phyloP scores from a whole-genome alignment of 495 filamentous ascomycete species.

The Jackrogersella minutella region DNA sequence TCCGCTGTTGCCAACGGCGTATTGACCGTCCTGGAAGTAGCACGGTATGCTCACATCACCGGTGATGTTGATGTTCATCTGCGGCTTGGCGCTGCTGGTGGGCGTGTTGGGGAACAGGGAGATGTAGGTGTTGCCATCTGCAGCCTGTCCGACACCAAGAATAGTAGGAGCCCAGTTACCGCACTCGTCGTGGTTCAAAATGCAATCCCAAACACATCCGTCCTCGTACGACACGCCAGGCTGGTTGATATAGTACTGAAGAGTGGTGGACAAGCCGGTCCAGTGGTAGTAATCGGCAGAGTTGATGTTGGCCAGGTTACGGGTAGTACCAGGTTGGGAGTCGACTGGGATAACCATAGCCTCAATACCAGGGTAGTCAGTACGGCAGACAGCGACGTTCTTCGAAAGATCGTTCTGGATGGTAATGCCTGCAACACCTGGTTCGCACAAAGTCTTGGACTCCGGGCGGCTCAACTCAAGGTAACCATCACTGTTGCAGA shows the following conservation, averaged over 20 bases:
- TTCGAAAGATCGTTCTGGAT: constrained; percentile 74
- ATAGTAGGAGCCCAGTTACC: constrained; percentile 95
- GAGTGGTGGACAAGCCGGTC: constrained; percentile 76
- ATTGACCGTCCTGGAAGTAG: constrained; percentile 73
- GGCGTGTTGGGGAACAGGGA: constrained; percentile 76
- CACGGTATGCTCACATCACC: constrained; percentile 72
- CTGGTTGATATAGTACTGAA: constrained; percentile 97
- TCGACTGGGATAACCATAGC: constrained; percentile 80
- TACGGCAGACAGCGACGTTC: constrained; percentile 84
- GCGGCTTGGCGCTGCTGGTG: constrained; percentile 67
- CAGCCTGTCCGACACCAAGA: constrained; percentile 78
- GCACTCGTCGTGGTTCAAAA: constrained; percentile 52
- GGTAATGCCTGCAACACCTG: constrained; percentile 72
- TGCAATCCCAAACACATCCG: constrained; percentile 81
- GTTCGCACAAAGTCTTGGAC: constrained; percentile 76
- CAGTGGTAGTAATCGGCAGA: constrained; percentile 76
- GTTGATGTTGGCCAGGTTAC: constrained; percentile 76
- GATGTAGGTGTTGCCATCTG: constrained; percentile 72
- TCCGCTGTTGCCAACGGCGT: constrained; percentile 64
- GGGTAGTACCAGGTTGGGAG: constrained; percentile 61
- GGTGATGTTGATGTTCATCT: constrained; percentile 76
- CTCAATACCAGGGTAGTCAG: constrained; percentile 94
- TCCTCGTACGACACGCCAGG: constrained; percentile 69
- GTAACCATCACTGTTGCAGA: constrained; percentile 77
- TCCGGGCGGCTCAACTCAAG: constrained; percentile 77